Evolutionary conservation across 495 filamentous ascomycete genomes (phyloP).

Genomic region (Aspergillus steynii): DNA sequence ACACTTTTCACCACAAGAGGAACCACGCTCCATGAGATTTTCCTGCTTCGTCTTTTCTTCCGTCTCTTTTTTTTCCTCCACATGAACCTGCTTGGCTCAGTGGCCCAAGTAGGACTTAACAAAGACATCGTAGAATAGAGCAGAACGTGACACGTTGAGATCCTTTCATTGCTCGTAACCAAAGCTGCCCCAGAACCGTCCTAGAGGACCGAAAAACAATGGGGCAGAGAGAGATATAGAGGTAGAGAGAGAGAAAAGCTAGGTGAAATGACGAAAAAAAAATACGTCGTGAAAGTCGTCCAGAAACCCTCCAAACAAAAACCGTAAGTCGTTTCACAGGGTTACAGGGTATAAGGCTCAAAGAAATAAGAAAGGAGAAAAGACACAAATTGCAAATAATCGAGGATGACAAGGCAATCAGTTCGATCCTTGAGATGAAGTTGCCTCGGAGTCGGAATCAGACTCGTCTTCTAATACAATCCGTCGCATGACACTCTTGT

Average conservation of each 20-base stretch:
- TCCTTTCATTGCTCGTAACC: slow-evolving; percentile 24
- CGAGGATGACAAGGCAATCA: slow-evolving; percentile 10
- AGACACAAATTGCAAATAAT: slow-evolving; percentile 8
- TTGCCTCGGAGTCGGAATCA: slow-evolving; percentile 41
- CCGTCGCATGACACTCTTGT: slow-evolving; percentile 78
- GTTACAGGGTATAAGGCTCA: slow-evolving; percentile 5
- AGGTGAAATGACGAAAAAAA: neutral
- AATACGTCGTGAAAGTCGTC: slow-evolving; percentile 24
- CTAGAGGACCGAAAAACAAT: slow-evolving; percentile 7
- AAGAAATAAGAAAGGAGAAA: slow-evolving; percentile 9
- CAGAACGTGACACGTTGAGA: slow-evolving; percentile 17
- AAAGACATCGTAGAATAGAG: slow-evolving; percentile 4
- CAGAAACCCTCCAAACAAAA: neutral
- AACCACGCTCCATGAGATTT: neutral
- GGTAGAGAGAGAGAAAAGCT: neutral
- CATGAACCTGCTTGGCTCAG: neutral
- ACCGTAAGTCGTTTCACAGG: neutral
- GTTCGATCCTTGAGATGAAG: slow-evolving; percentile 27
- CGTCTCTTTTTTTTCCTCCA: neutral
- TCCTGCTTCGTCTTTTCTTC: neutral
- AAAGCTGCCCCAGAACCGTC: slow-evolving; percentile 16
- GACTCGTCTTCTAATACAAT: slow-evolving; percentile 73
- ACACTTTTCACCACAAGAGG: neutral
- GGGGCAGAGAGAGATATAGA: slow-evolving; percentile 2
- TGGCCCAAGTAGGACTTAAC: neutral